Evolutionary conservation across 805 yeast genomes (phyloP), one percentile per base, ranked within the genome.

Genomic region (Saccharomycopsis sp.): DNA sequence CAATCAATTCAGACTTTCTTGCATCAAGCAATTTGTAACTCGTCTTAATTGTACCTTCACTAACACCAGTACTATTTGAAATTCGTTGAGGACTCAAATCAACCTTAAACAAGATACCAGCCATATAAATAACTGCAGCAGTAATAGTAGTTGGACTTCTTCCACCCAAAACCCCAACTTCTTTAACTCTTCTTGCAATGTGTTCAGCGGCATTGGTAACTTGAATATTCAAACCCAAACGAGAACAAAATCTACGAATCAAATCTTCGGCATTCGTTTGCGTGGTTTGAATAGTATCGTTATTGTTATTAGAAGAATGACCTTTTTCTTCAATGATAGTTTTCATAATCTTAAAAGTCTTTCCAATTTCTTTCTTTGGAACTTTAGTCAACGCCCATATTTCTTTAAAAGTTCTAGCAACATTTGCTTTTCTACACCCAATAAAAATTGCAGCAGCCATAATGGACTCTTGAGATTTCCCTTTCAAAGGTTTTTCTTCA

Each of bases 91-190:
- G 89, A 2, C 84, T 70, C 29, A 86, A 68, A 41, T 79, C 83
- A 28, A 81, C 80, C 37, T 84, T 84, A 60, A 89, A 89, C n/a
- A 93, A 66, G n/a, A 85, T 68, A 3, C 90, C 84, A 4, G 96
- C 85, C 85, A 93, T 81, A 65, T 90, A 93, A 40, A 93, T 90
- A 4, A 93, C 95, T 1, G 97, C 94, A 5, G 97, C 97, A 0
- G 97, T 97, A 58, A 93, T 87, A 29, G 98, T 90, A 44, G 89
- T 89, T 23, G 98, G 98, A 2, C 96, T 85, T 54, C 96, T 76
- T 56, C 98, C 97, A 14, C 95, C 97, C 57, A 93, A 71, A 31
- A 90, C 94, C 45, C 97, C 96, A 51, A 83, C 81, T 51, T 85
- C 95, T 59, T 86, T 85, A 57, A 95, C 87, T 53, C 82, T 74